phyloP scores from a whole-genome alignment of 768 basidiomycete species.

The Suillus paluster region DNA sequence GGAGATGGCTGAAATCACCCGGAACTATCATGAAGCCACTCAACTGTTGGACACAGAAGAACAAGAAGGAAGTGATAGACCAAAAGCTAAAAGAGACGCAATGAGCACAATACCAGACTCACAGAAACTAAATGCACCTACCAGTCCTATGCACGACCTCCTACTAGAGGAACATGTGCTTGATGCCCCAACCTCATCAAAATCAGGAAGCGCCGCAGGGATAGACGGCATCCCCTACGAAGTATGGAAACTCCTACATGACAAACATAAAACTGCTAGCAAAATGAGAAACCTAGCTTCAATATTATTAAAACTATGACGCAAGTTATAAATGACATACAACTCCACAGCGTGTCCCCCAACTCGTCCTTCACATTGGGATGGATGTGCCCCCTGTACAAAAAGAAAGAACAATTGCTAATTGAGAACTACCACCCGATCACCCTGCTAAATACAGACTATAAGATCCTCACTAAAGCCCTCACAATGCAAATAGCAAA shows the following conservation, averaged over 20 bases:
- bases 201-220: conserved; percentile 25
- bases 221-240: conserved; percentile 35
- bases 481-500: conserved; percentile 25
- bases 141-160: too few relatives aligned
- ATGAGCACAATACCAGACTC: too few relatives aligned
- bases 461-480: conserved; percentile 35
- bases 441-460: conserved; percentile 40
- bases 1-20: conserved; percentile 39
- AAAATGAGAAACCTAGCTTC: conserved; percentile 6
- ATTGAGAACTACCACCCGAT: conserved; percentile 45
- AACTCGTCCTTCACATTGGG: conserved; percentile 37
- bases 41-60: too few relatives aligned
- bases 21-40: conserved; percentile 26
- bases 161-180: conserved; percentile 8
- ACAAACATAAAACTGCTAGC: too few relatives aligned
- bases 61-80: too few relatives aligned
- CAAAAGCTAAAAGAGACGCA: too few relatives aligned
- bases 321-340: conserved; percentile 33
- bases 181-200: conserved; percentile 13
- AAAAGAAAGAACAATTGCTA: conserved; percentile 38
- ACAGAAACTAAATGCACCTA: too few relatives aligned
- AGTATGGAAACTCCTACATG: conserved; percentile 22
- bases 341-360: not conserved
- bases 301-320: not conserved
- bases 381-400: conserved; percentile 44